These are phyloP conservation scores for Trichoderma sp. DNA, from an alignment of 2,329 filamentous ascomycete genomes.

Conservation along the genomic window DNA sequence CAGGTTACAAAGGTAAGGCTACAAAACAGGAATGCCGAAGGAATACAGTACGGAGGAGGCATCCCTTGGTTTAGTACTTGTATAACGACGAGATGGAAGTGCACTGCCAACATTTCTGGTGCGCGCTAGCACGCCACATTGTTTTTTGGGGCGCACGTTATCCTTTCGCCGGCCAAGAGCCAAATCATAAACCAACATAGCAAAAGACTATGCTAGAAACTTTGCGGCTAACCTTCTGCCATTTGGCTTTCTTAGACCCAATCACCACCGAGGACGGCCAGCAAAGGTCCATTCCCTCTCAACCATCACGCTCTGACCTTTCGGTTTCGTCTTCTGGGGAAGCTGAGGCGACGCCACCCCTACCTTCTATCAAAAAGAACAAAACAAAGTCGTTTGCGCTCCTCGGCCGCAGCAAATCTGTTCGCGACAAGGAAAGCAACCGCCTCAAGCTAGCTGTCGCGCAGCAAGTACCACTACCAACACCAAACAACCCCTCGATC, in stretches of 20 bases:
- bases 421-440: slow-evolving; percentile 48
- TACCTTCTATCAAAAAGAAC: slow-evolving; percentile 42
- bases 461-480: slow-evolving; percentile 4
- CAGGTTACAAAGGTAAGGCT: slow-evolving; percentile 35
- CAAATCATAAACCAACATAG: neutral
- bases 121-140: slow-evolving; percentile 2
- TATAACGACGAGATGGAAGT: neutral
- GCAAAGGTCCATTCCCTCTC: slow-evolving; percentile 40
- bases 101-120: neutral
- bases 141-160: neutral
- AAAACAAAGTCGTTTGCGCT: slow-evolving; percentile 56
- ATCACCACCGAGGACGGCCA: slow-evolving; percentile 32
- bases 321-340: slow-evolving; percentile 51
- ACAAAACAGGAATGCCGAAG: slow-evolving; percentile 26
- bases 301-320: slow-evolving; percentile 50
- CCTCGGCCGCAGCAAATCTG: slow-evolving; percentile 50
- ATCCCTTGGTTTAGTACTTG: slow-evolving; percentile 25
- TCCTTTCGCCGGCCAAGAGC: neutral
- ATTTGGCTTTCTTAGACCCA: slow-evolving; percentile 24
- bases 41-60: slow-evolving; percentile 38
- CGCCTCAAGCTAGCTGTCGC: slow-evolving; percentile 35
- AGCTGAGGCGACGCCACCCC: slow-evolving; percentile 39
- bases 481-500: slow-evolving; percentile 29
- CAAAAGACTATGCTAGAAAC: neutral
- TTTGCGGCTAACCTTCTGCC: slow-evolving; percentile 10